Evolutionary conservation across 108 stramenopile species (phyloP), one percentile per base, ranked within the genome.

Genomic region (Asterionellopsis glacialis): DNA sequence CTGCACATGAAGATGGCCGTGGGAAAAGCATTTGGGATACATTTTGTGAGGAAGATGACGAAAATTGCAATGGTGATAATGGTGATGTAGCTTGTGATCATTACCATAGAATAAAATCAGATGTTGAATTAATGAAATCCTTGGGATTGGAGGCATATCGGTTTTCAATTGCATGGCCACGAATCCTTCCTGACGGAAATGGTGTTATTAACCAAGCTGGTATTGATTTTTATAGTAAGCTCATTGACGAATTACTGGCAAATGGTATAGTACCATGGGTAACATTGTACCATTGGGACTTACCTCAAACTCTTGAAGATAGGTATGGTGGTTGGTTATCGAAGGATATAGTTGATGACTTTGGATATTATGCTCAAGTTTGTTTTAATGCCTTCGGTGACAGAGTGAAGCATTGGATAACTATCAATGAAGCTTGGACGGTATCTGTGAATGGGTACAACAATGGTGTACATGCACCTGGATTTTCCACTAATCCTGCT

Each of bases 211-310:
- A 94, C 61, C 72, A 63, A 27, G 69, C 64, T 18, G 97, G 95
- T 14, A 74, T 98, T 27, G 74, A 66, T 0, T 95, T 95, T 61
- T 98, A 98, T 76, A 84, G 88, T 59, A 48, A 71, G 0, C 50
- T 98, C 1, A 93, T 98, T 66, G 83, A 96, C 62, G 70, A 64
- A 22, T 72, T 98, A 23, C n/a, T 95, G 41, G 72, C 69, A 42
- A 44, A 85, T 47, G 78, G 66, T 59, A 95, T 98, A 51, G 79
- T 84, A 38, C 97, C 97, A 19, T 84, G 82, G 54, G 82, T 93
- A 1, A 96, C 96, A 0, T 69, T 98, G 16, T 96, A 88, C 55
- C 97, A 98, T 61, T 98, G 97, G 97, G 97, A 98, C 70, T 64
- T 96, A 18, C 97, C 97, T 9, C 88, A 94, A 57, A 57, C 59